Conservation (phyloP, 495 filamentous ascomycete genomes). For the Jackrogersella minutella region DNA sequence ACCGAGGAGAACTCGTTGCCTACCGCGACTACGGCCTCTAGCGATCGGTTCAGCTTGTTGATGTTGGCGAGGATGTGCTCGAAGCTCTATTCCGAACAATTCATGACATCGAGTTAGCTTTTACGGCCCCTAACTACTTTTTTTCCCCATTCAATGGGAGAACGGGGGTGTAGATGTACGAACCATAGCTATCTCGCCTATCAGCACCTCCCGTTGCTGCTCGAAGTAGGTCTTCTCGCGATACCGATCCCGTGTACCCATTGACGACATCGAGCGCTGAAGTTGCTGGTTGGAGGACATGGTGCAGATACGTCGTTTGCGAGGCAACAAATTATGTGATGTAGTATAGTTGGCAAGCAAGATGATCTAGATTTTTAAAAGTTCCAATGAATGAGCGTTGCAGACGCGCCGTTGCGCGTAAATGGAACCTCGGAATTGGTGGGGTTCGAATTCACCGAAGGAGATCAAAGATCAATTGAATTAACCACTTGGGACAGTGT, state of each 20-base stretch:
- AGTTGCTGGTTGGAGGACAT: conserved; percentile 46
- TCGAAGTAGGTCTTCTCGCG: conserved; percentile 70
- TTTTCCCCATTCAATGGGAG: no score
- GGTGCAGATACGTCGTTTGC: neutral
- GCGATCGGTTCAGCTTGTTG: conserved; percentile 89
- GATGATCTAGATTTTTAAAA: neutral
- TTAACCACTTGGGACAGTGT: no score
- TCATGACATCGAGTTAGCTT: neutral
- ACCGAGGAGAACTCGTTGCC: conserved; percentile 98
- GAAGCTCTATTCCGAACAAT: conserved; percentile 74
- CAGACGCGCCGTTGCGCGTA: conserved; percentile 15
- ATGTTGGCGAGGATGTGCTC: conserved; percentile 95
- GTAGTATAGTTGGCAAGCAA: neutral
- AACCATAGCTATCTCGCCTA: conserved; percentile 81
- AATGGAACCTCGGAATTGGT: conserved; percentile 14
- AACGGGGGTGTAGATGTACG: conserved; percentile 25
- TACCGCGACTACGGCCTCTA: conserved; percentile 93
- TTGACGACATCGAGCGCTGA: conserved; percentile 46
- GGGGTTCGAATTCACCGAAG: conserved; percentile 11
- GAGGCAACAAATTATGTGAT: neutral
- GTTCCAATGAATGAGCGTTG: neutral
- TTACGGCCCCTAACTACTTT: no score
- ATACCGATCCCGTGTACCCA: conserved; percentile 40
- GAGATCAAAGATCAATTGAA: no score
- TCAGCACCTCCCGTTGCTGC: conserved; percentile 79